Evolutionary conservation across 208 protist genomes (phyloP), one percentile per base, ranked within the genome.

Genomic region (Acanthamoeba lenticulata): DNA sequence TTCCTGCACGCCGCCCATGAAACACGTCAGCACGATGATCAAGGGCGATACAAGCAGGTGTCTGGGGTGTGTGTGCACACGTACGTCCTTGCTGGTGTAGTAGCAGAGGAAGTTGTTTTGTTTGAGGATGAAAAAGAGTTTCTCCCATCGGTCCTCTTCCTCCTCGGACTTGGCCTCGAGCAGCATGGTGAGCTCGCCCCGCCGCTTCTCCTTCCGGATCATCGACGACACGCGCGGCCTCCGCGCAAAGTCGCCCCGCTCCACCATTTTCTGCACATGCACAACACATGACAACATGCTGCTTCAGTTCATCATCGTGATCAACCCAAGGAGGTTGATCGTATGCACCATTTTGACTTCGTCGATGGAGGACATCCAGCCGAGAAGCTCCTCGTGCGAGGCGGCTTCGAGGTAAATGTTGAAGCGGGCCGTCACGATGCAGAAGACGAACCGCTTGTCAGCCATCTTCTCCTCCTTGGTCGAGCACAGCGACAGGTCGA

Each of bases 341-440:
- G 19, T 19, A 17, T 21, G 5, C 34, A 85, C 74, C 74, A 85
- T 85, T 21, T 85, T 85, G 44, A 85, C 74, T 57, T 85, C 74
- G n/a, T 85, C 74, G 27, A 85, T 85, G n/a, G 74, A 85, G 36
- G 42, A 85, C 74, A 85, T 85, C 74, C 74, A 85, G n/a, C 74
- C 74, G 44, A 85, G 44, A 38, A 85, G 49, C 44, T 85, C 74
- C 44, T 85, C 74, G 19, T 85, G 74, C 44, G 74, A 85, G 44
- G 24, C 32, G 27, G 74, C 74, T 42, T 85, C 42, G 11, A 85
- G 74, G 44, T 85, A 85, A 21, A 85, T 85, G 44, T 85, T 85
- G 74, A 57, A 85, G 2, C 74, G 74, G 19, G 74, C 74, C 44
- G 74, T 85, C 29, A 85, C 74, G 32, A 85, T 85, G 74, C 74